A percentile compares a stretch with the other conserved stretches of the same genome.
Evolutionary conservation across 73 alveolate genomes (phyloP).

Genomic region (Symbiodinium natans): DNA sequence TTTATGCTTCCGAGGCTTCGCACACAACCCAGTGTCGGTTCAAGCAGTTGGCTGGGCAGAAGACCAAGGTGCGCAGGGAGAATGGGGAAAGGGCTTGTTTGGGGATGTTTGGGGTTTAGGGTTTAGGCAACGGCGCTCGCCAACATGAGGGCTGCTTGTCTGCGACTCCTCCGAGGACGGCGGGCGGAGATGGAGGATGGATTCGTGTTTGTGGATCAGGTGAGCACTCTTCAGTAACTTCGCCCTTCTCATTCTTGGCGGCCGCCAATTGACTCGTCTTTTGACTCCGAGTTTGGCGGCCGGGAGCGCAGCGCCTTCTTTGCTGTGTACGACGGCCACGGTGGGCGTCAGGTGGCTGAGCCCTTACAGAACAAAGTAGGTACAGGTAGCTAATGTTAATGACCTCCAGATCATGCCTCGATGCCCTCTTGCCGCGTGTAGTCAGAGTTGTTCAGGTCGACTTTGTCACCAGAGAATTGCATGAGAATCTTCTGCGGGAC

Average conservation of each 20-base stretch:
- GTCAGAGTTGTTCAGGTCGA: too few species aligned
- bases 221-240: neutral
- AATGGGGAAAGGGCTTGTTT: neutral
- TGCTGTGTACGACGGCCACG: slow-evolving; percentile 86
- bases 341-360: slow-evolving; percentile 62
- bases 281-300: slow-evolving; percentile 58
- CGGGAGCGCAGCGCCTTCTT: slow-evolving; percentile 63
- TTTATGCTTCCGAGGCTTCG: slow-evolving; percentile 28
- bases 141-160: neutral
- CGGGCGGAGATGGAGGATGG: slow-evolving; percentile 93
- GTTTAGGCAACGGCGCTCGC: neutral
- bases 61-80: slow-evolving; percentile 23
- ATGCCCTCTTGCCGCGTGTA: too few species aligned
- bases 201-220: slow-evolving; percentile 82
- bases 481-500: slow-evolving; percentile 60
- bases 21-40: slow-evolving; percentile 82
- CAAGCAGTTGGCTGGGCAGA: slow-evolving; percentile 90
- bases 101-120: neutral
- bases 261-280: neutral
- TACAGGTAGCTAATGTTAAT: too few species aligned
- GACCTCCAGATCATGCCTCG: too few species aligned
- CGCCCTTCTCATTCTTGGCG: neutral
- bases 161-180: slow-evolving; percentile 16
- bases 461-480: slow-evolving; percentile 79
- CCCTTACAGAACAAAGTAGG: neutral